phyloP scores from a whole-genome alignment of 495 filamentous ascomycete genomes.

The Aspergillus leporis region DNA sequence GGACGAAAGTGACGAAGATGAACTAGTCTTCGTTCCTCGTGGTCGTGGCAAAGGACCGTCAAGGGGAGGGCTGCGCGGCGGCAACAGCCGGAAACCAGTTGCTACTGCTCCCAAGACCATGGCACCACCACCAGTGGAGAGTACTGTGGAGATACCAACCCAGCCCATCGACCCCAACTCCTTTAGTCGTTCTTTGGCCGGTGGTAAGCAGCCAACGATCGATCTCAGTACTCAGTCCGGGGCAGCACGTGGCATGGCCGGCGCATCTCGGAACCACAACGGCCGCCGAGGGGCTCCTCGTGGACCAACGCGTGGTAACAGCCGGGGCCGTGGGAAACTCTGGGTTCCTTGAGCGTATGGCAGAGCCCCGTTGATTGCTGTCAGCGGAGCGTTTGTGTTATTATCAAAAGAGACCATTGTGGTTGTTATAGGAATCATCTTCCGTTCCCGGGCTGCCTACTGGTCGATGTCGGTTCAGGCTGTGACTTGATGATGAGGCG shows the following conservation, averaged over 20 bases:
- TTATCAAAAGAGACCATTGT: slow-evolving; percentile 18
- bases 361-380: slow-evolving; percentile 25
- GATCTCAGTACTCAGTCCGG: slow-evolving; percentile 42
- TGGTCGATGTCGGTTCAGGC: slow-evolving; percentile 20
- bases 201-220: slow-evolving; percentile 31
- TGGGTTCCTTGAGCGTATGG: slow-evolving; percentile 52
- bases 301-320: slow-evolving; percentile 34
- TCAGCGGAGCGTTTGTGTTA: slow-evolving; percentile 27
- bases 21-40: slow-evolving; percentile 56
- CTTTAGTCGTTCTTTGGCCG: slow-evolving; percentile 47
- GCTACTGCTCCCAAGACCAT: slow-evolving; percentile 25
- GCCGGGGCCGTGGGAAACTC: slow-evolving; percentile 51
- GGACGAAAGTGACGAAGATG: slow-evolving; percentile 59
- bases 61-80: slow-evolving; percentile 40
- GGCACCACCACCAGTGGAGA: slow-evolving; percentile 29
- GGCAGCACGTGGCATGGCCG: slow-evolving; percentile 38
- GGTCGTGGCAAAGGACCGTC: slow-evolving; percentile 43
- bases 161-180: slow-evolving; percentile 58
- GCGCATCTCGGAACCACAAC: slow-evolving; percentile 38
- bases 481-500: slow-evolving; percentile 32
- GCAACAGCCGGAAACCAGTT: slow-evolving; percentile 26
- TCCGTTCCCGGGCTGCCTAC: slow-evolving; percentile 22
- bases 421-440: slow-evolving; percentile 25
- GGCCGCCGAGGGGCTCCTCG: slow-evolving; percentile 37
- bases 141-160: slow-evolving; percentile 45